phyloP scores from a whole-genome alignment of 495 filamentous ascomycete genomes.

The Neurospora sp. region DNA sequence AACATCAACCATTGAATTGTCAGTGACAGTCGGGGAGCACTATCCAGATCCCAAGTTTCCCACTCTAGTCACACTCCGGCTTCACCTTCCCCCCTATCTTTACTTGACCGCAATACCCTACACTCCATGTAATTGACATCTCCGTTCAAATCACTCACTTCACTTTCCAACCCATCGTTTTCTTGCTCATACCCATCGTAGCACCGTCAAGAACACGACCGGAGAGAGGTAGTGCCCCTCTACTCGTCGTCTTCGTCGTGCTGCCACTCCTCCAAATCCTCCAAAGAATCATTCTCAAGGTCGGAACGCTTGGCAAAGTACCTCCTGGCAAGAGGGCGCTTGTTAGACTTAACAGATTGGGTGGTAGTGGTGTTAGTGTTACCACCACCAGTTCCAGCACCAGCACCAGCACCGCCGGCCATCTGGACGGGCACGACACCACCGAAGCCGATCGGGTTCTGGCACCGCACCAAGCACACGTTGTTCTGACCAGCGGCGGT shows the following conservation, averaged over 20 bases:
- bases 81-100: background rate
- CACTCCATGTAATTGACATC: background rate
- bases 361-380: background rate
- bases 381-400: background rate
- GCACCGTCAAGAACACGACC: background rate
- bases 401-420: constrained; percentile 12
- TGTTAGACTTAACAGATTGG: background rate
- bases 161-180: background rate
- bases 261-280: background rate
- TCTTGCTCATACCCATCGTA: background rate
- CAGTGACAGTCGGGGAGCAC: background rate
- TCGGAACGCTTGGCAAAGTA: background rate
- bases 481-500: constrained; percentile 41
- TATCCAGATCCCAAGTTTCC: too few species aligned
- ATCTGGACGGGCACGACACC: constrained; percentile 45
- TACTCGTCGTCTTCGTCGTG: background rate
- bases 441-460: constrained; percentile 45
- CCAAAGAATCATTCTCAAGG: background rate
- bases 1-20: background rate
- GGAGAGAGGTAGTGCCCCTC: background rate
- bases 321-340: background rate
- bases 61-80: background rate
- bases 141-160: background rate
- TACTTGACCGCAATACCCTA: background rate
- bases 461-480: constrained; percentile 43